A percentile compares a stretch with the other conserved stretches of the same genome.
These are phyloP conservation scores for Yamadazyma kanchanaburiensis DNA, from an alignment of 1,139 yeast species.

Conservation along the genomic window DNA sequence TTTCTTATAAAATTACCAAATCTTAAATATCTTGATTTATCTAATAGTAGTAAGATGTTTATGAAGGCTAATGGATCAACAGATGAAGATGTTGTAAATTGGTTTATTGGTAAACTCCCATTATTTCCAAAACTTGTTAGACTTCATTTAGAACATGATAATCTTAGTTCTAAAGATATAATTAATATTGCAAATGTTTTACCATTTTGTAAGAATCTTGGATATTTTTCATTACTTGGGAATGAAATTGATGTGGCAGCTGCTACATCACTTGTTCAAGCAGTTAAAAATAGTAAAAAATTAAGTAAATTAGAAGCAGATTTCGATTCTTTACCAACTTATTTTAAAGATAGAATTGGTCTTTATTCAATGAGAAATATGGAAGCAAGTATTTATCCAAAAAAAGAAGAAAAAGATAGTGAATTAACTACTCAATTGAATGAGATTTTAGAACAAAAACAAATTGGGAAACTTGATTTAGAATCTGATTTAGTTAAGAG, in stretches of 20 bases:
- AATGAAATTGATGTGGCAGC: slow-evolving; percentile 47
- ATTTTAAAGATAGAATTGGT: slow-evolving; percentile 58
- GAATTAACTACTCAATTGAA: slow-evolving; percentile 36
- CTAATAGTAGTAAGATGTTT: slow-evolving; percentile 61
- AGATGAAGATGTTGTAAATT: slow-evolving; percentile 16
- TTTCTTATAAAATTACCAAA: slow-evolving; percentile 42
- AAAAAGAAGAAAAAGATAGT: slow-evolving; percentile 8
- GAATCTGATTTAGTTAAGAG: slow-evolving; percentile 27
- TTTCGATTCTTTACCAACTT: slow-evolving; percentile 32
- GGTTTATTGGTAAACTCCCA: slow-evolving; percentile 54
- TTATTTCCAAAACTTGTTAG: slow-evolving; percentile 54
- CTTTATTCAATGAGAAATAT: slow-evolving; percentile 69
- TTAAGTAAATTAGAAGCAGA: slow-evolving; percentile 42
- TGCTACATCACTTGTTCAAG: slow-evolving; percentile 39
- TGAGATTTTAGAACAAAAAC: slow-evolving; percentile 26
- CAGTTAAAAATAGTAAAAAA: slow-evolving; percentile 37
- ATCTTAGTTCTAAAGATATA: slow-evolving; percentile 43
- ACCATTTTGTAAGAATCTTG: slow-evolving; percentile 58
- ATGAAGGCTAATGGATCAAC: slow-evolving; percentile 1
- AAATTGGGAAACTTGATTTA: slow-evolving; percentile 26
- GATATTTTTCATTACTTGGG: slow-evolving; percentile 60
- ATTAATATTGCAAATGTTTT: slow-evolving; percentile 57
- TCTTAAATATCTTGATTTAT: slow-evolving; percentile 62
- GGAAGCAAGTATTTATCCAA: slow-evolving; percentile 41
- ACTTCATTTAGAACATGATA: slow-evolving; percentile 61